Conservation (phyloP, 306 rosid species). For the Trifolium repens region DNA sequence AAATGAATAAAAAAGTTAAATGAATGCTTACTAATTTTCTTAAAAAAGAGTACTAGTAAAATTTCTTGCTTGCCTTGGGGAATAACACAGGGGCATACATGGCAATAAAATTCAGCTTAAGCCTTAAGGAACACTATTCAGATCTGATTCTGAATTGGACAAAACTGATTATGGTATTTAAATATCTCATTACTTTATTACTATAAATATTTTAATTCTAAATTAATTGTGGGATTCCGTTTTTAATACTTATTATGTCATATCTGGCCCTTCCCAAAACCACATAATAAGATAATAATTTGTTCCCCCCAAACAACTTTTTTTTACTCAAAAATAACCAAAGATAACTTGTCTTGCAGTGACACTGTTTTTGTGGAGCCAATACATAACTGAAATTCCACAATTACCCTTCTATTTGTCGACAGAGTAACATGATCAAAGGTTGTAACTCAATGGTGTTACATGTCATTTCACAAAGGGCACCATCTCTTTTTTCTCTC, state of each 20-base stretch:
- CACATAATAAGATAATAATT: conserved; percentile 44
- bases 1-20: too few relatives aligned
- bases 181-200: conserved; percentile 13
- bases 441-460: neutral
- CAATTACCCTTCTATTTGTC: conserved; percentile 13
- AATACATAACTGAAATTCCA: conserved; percentile 4
- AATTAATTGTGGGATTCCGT: conserved; percentile 49
- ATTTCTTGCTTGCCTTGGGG: neutral
- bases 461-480: conserved; percentile 33
- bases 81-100: conserved; percentile 24
- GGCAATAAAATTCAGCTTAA: conserved; percentile 13
- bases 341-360: conserved; percentile 22
- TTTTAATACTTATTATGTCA: conserved; percentile 33
- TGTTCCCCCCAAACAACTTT: conserved; percentile 27
- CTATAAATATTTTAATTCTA: conserved; percentile 5
- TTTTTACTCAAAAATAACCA: conserved; percentile 2
- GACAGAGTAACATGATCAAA: neutral
- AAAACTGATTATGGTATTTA: conserved; percentile 35
- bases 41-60: too few relatives aligned
- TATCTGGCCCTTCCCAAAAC: conserved; percentile 58
- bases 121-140: neutral
- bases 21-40: too few relatives aligned
- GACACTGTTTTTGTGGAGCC: conserved; percentile 26
- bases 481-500: conserved; percentile 12
- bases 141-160: conserved; percentile 43